Conservation (phyloP, 805 yeast genomes). For the Starmerella stigmatis region DNA sequence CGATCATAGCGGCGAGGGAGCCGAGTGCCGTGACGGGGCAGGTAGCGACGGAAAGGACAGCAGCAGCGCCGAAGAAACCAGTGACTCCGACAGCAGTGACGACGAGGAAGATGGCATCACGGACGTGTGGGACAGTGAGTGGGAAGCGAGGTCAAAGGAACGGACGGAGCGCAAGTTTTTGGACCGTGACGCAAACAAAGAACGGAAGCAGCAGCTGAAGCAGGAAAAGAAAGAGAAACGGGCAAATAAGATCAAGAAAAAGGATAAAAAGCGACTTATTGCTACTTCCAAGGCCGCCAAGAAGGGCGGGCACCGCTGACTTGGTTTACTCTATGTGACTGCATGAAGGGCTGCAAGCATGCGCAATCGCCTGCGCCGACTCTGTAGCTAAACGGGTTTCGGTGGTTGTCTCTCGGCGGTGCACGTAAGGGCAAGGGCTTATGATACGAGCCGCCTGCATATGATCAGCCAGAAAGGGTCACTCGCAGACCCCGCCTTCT, state of each 20-base stretch:
- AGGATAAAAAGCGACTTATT: slow-evolving; percentile 64
- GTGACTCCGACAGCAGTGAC: slow-evolving; percentile 4
- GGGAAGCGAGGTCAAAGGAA: slow-evolving; percentile 33
- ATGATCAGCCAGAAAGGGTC: not conserved
- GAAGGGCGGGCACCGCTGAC: slow-evolving; percentile 9
- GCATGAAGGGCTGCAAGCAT: no score
- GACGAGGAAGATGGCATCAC: slow-evolving; percentile 28
- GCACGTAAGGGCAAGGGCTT: no score
- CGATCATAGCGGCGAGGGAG: not conserved
- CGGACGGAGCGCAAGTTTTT: slow-evolving; percentile 65
- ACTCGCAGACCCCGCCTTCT: not conserved
- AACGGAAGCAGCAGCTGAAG: slow-evolving; percentile 64
- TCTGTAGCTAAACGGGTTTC: not conserved
- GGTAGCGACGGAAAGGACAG: not conserved
- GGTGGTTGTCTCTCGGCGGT: no score
- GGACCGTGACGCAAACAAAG: slow-evolving; percentile 67
- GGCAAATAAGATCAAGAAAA: slow-evolving; percentile 71
- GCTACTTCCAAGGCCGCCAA: slow-evolving; percentile 38
- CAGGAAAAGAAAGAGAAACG: slow-evolving; percentile 70
- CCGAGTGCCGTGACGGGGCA: no score
- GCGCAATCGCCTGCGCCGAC: not conserved
- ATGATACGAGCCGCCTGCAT: not conserved
- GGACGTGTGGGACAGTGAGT: slow-evolving; percentile 32
- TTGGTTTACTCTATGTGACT: no score
- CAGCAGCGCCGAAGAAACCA: not conserved